Evolutionary conservation across 2,329 filamentous ascomycete genomes (phyloP).

Genomic region (Boeremia exigua): DNA sequence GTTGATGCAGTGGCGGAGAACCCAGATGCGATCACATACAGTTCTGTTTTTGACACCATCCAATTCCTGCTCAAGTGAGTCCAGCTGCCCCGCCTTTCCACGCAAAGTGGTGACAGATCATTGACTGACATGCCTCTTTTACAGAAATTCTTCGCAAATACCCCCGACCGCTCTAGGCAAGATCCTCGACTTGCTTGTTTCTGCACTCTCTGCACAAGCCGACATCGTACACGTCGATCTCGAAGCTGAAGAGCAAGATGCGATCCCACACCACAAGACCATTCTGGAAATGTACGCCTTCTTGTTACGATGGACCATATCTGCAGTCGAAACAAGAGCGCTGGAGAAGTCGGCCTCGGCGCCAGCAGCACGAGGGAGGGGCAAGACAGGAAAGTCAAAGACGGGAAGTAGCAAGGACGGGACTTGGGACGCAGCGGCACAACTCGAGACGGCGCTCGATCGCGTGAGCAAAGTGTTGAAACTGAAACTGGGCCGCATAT

Average conservation of each 20-base stretch:
- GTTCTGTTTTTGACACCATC: conserved; percentile 84
- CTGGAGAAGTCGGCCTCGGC: conserved; percentile 83
- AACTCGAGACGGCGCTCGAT: conserved; percentile 87
- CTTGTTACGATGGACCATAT: conserved; percentile 91
- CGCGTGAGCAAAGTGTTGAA: conserved; percentile 96
- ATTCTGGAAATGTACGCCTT: conserved; percentile 94
- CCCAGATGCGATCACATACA: conserved; percentile 83
- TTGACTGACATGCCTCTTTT: conserved; percentile 64
- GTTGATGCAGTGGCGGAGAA: conserved; percentile 91
- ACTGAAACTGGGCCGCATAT: conserved; percentile 89
- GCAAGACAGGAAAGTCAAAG: conserved; percentile 76
- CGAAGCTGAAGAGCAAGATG: conserved; percentile 83
- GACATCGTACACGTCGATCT: conserved; percentile 85
- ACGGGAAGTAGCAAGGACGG: conserved; percentile 67
- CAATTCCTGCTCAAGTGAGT: conserved; percentile 97
- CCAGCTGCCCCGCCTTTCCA: conserved; percentile 54
- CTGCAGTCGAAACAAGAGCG: conserved; percentile 91
- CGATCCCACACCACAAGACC: conserved; percentile 84
- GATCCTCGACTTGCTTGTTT: conserved; percentile 88
- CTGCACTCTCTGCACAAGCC: conserved; percentile 82
- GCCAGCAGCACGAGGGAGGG: conserved; percentile 73
- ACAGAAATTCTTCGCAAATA: conserved; percentile 81
- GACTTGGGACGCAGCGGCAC: conserved; percentile 85
- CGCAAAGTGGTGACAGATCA: conserved; percentile 27
- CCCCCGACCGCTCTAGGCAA: conserved; percentile 87